Conservation (phyloP, 2,329 filamentous ascomycete species). For the Talaromyces sp. region DNA sequence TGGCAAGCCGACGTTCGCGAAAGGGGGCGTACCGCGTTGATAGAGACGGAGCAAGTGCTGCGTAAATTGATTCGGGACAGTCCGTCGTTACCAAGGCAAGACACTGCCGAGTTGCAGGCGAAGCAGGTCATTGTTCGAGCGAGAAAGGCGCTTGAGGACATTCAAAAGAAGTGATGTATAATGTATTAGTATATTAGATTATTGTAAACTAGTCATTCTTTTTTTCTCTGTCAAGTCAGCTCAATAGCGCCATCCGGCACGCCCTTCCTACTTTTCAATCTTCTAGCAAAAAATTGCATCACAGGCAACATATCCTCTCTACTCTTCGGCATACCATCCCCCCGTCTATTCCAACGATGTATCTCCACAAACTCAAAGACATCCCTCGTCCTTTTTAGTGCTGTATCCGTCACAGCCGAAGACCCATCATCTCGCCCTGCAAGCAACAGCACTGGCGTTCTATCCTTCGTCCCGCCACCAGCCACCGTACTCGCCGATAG, state of each 20-base stretch:
- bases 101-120: conserved; percentile 41
- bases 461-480: conserved; percentile 30
- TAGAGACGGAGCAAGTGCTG: conserved; percentile 52
- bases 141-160: conserved; percentile 45
- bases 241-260: conserved; percentile 47
- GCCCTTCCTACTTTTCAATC: conserved; percentile 43
- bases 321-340: conserved; percentile 77
- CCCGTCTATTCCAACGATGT: conserved; percentile 65
- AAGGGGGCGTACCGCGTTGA: conserved; percentile 55
- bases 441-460: conserved; percentile 43
- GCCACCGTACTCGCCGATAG: conserved; percentile 29
- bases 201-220: conserved; percentile 4
- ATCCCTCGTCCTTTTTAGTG: conserved; percentile 61
- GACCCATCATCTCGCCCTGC: conserved; percentile 36
- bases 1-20: conserved; percentile 56
- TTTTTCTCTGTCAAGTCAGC: conserved; percentile 29
- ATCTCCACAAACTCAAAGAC: conserved; percentile 66
- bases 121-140: conserved; percentile 47
- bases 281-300: conserved; percentile 67
- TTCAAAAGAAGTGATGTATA: conserved; percentile 23
- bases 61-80: conserved; percentile 46
- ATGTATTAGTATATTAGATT: conserved; percentile 8
- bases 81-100: conserved; percentile 33
- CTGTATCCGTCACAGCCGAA: conserved; percentile 59
- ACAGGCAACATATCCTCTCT: conserved; percentile 85